Conservation (phyloP, 2,329 filamentous ascomycete genomes). For the Tolypocladium ovalisporum region DNA sequence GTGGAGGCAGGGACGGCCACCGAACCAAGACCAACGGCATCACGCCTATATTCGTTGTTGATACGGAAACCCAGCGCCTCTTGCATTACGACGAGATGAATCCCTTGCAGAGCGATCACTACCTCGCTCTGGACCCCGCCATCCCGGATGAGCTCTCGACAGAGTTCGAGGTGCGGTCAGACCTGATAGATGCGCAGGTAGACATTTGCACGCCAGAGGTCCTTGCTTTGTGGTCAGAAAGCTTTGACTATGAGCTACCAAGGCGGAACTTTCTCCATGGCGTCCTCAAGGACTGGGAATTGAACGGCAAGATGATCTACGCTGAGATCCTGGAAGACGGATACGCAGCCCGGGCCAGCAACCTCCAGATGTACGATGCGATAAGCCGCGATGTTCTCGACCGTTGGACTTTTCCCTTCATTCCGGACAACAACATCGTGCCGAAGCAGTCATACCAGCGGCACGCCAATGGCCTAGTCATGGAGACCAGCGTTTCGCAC, state of each 20-base stretch:
- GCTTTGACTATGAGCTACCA: slow-evolving; percentile 90
- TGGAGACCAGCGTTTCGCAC: slow-evolving; percentile 67
- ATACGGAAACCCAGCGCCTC: slow-evolving; percentile 68
- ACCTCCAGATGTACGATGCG: slow-evolving; percentile 80
- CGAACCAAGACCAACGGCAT: slow-evolving; percentile 66
- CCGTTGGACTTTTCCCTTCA: slow-evolving; percentile 80
- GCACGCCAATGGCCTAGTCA: slow-evolving; percentile 59
- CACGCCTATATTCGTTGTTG: slow-evolving; percentile 77
- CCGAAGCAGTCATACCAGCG: slow-evolving; percentile 66
- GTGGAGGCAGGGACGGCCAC: slow-evolving; percentile 59
- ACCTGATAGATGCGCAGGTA: slow-evolving; percentile 87
- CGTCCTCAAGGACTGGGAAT: slow-evolving; percentile 89
- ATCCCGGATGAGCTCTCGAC: slow-evolving; percentile 58
- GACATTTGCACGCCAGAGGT: slow-evolving; percentile 97
- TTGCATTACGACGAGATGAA: slow-evolving; percentile 91
- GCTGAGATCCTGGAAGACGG: slow-evolving; percentile 73
- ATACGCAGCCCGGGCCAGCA: slow-evolving; percentile 79
- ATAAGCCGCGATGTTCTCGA: slow-evolving; percentile 79
- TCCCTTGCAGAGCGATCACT: slow-evolving; percentile 52
- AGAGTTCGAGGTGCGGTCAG: slow-evolving; percentile 74
- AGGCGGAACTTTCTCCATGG: slow-evolving; percentile 83
- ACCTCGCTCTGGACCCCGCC: slow-evolving; percentile 65
- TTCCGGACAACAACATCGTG: slow-evolving; percentile 79
- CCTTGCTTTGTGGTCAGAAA: slow-evolving; percentile 89
- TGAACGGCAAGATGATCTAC: slow-evolving; percentile 96